A percentile compares a stretch with the other conserved stretches of the same genome.
phyloP scores from a whole-genome alignment of 345 rosid genomes.

The Citrus reticulata region DNA sequence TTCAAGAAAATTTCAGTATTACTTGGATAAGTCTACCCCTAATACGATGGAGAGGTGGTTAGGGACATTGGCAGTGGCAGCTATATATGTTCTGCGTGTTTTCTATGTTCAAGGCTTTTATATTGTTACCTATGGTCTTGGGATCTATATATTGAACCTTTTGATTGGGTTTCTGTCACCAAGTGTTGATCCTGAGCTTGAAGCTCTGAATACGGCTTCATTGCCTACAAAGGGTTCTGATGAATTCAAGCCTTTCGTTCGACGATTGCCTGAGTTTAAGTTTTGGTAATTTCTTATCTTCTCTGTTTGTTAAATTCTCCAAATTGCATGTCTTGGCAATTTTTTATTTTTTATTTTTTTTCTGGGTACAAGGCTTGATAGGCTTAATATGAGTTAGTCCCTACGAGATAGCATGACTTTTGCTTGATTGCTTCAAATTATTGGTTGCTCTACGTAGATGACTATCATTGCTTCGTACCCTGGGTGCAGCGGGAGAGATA shows the following conservation, averaged over 20 bases:
- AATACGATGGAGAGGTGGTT: constrained; percentile 49
- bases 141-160: constrained; percentile 72
- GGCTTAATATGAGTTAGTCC: not conserved
- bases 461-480: not conserved
- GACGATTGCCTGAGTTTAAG: constrained; percentile 83
- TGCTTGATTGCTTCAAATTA: not conserved
- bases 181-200: constrained; percentile 73
- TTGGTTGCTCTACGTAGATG: not conserved
- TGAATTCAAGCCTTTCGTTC: constrained; percentile 73
- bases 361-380: too few relatives aligned
- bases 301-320: not conserved
- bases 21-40: constrained; percentile 49
- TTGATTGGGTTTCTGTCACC: constrained; percentile 81
- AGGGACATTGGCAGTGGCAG: constrained; percentile 46
- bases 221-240: constrained; percentile 46
- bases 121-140: constrained; percentile 58
- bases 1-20: constrained; percentile 44
- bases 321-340: not conserved
- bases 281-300: constrained; percentile 51
- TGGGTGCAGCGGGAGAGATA: not conserved
- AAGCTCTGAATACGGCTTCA: constrained; percentile 49
- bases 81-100: constrained; percentile 53
- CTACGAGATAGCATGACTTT: not conserved
- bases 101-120: constrained; percentile 61
- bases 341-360: not conserved